Base-by-base conservation (phyloP, 2,329 filamentous ascomycete genomes). In the Xylariaceae sp. region DNA sequence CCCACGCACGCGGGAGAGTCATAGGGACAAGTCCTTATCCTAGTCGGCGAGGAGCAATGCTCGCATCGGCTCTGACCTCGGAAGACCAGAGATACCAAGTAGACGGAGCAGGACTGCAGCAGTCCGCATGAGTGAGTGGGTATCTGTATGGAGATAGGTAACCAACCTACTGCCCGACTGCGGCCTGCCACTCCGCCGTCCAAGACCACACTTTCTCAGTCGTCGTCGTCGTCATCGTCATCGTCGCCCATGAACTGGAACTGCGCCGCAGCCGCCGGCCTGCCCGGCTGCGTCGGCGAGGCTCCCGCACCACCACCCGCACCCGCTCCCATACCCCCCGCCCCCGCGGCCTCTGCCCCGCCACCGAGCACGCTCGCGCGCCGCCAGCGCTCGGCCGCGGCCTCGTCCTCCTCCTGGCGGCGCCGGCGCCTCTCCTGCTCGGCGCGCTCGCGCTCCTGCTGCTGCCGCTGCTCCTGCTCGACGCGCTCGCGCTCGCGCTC, bases 181-280 rank as follows among this genome's bases (percentile, higher is more conserved):
- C n/a, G n/a, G n/a, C n/a, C n/a, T n/a, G n/a, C n/a, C n/a, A n/a
- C n/a, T n/a, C n/a, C n/a, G n/a, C n/a, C n/a, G n/a, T n/a, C n/a
- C n/a, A n/a, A n/a, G n/a, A n/a, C n/a, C n/a, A n/a, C n/a, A n/a
- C n/a, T n/a, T n/a, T n/a, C 21, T 32, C 23, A 43, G 13, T 46
- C 40, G 10, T 52, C 48, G 23, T 70, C 65, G 19, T 72, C 67
- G 28, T 72, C 67, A 28, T 73, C 60, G 40, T 74, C 70, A 41
- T 72, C 65, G 45, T 69, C 51, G 34, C 63, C 70, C 34, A 69
- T 65, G 36, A 75, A 75, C 47, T 72, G 69, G 43, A 75, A 75
- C 58, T 75, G 71, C 52, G 67, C 69, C 53, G 63, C 65, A 3
- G 37, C n/a, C n/a, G n/a, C n/a, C n/a, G n/a, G n/a, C n/a, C n/a